Base-by-base conservation (phyloP, 2,329 filamentous ascomycete genomes). In the Sarocladiaceae sp. region DNA sequence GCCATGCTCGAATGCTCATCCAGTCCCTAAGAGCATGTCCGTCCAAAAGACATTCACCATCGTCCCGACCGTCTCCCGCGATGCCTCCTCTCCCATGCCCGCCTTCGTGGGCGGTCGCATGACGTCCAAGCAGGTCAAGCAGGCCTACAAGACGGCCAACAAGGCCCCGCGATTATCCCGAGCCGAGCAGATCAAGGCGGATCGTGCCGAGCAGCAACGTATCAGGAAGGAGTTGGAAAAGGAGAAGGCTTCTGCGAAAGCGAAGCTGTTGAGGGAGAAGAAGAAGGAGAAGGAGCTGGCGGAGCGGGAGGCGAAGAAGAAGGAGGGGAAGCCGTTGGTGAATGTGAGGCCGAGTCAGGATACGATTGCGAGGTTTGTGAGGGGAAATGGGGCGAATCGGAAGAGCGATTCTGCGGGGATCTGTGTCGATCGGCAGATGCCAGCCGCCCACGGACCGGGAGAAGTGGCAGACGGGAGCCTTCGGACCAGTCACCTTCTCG, bases 331-430 rank as follows among this genome's bases (percentile, higher is more conserved):
- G 47, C 78, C 78, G 12, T 59, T 79, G 4, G 65, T 75, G n/a
- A 66, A 65, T 11, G 72, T 77, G 4, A 66, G 70, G 27, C 71
- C 77, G 0, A 80, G 77, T 26, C 78, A 82, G 55, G 72, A 72
- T 33, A 76, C 72, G 0, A 77, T 82, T 49, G 65, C 74, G 15
- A 56, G 67, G 27, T 82, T 82, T 46, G 59, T 76, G 6, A 60
- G 63, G 27, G 60, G 63, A 0, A 58, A 62, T n/a, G 58, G 57
- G 1, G 51, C 51, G 3, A 46, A 47, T 1, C 63, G 51, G 44
- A 65, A 64, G 52, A 58, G 58, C 31, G 56, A 58, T 24, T 44
- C 33, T 3, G 47, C 44, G 5, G 60, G 58, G 3, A 43, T 3
- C 2, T 27, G 24, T 3, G 42, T 47, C 16, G n/a, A n/a, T n/a